Evolutionary conservation across 441 rosid species (phyloP), one percentile per base, ranked within the genome.

Genomic region (Pelargonium fulgidum): DNA sequence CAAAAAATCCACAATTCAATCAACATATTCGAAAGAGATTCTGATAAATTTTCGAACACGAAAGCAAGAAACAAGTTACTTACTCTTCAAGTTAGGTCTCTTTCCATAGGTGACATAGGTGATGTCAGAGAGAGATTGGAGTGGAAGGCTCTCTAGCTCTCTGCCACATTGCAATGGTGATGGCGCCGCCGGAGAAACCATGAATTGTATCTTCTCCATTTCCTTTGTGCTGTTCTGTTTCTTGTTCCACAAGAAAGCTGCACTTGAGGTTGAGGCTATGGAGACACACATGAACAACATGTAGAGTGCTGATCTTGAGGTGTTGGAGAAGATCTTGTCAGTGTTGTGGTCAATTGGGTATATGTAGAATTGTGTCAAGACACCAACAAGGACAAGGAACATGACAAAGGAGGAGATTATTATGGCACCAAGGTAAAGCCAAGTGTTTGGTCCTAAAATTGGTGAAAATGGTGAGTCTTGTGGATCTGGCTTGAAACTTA

Each of bases 361-460:
- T 20, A 90, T 81, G 73, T 85, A 83, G 78, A 80, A 92, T 9
- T 84, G 73, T 0, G 83, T 84, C 56, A 88, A 72, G 47, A 95
- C 74, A 72, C 86, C 96, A 14, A 87, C 83, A 41, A 87, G 72
- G 44, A 87, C 16, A 0, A 90, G 80, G 73, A 89, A 95, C 47
- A 85, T 75, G n/a, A 80, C 58, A 71, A 90, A 88, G 0, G 98
- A 92, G 68, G 90, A 86, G 22, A 86, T 74, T 44, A 94, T 81
- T 65, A 94, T 78, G 11, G 80, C 81, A 0, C 80, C 88, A 0
- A 92, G 97, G 83, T 92, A 92, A 26, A 90, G 84, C 96, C 97
- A 94, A 68, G 86, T 75, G 52, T 75, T 87, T 39, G 91, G 84
- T 17, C 99, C 99, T 54, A 94, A 83, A 73, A 86, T 71, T 13